These are phyloP conservation scores for Populus simonii DNA, from an alignment of 345 rosid species.

Conservation along the genomic window DNA sequence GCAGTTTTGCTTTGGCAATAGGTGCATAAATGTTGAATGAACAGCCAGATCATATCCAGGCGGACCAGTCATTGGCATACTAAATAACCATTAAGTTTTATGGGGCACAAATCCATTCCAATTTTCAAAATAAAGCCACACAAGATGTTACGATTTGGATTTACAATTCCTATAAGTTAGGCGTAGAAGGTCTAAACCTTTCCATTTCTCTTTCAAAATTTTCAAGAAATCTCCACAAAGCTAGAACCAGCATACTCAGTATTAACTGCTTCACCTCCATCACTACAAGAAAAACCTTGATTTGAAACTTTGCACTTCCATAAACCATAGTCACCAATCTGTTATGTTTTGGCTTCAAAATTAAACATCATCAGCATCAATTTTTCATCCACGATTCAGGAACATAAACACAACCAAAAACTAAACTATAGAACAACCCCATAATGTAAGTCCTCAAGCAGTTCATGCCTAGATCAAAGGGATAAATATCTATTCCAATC, in stretches of 20 bases:
- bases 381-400: background rate
- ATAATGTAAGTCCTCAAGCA: slow-evolving; percentile 22
- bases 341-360: slow-evolving; percentile 20
- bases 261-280: slow-evolving; percentile 16
- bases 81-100: background rate
- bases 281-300: slow-evolving; percentile 10
- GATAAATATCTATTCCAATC: slow-evolving; percentile 22
- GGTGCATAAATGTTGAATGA: background rate
- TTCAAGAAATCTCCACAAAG: slow-evolving; percentile 18
- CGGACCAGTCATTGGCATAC: background rate
- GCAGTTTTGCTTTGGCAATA: background rate
- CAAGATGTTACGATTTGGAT: background rate
- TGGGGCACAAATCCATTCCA: slow-evolving; percentile 1
- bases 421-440: background rate
- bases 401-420: slow-evolving; percentile 13
- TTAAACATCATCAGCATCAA: background rate
- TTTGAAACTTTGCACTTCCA: slow-evolving; percentile 22
- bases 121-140: slow-evolving; percentile 1
- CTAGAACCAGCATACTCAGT: slow-evolving; percentile 16
- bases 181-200: slow-evolving; percentile 13
- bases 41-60: background rate
- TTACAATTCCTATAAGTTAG: background rate
- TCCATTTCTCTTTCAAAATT: slow-evolving; percentile 12
- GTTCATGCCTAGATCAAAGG: slow-evolving; percentile 27
- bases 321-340: slow-evolving; percentile 21